A percentile compares a stretch with the other conserved stretches of the same genome.
phyloP scores from a whole-genome alignment of 2,329 filamentous ascomycete genomes.

The Raffaelea arxii region DNA sequence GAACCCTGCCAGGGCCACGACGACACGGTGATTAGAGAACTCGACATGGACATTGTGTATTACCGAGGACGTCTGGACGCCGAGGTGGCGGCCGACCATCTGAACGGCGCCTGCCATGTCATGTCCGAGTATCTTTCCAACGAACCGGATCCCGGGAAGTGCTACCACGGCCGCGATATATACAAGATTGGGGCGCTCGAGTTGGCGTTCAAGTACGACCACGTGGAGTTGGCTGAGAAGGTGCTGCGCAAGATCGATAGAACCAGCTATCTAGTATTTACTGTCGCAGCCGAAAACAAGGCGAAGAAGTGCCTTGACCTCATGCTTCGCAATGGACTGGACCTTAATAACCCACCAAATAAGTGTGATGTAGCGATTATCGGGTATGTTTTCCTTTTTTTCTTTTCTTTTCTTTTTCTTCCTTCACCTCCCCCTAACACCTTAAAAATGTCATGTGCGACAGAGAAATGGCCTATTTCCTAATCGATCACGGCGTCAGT shows the following conservation, averaged over 20 bases:
- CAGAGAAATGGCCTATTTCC: neutral
- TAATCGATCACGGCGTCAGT: neutral
- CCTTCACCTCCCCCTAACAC: no score
- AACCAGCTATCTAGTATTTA: neutral
- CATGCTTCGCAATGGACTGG: neutral
- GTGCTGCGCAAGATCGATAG: neutral
- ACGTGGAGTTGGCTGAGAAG: neutral
- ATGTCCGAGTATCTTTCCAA: neutral
- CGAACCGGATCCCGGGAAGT: neutral
- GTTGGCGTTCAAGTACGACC: neutral
- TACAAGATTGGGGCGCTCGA: neutral
- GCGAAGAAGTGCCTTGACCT: neutral
- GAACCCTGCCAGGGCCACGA: no score
- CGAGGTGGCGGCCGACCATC: neutral
- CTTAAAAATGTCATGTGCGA: neutral
- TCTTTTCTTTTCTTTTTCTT: no score
- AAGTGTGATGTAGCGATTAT: no score
- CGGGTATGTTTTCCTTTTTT: no score
- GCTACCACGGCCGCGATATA: no score
- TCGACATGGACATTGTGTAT: no score
- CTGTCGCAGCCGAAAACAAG: neutral
- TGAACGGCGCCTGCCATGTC: neutral
- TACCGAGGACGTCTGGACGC: no score
- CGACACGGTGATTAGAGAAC: no score
- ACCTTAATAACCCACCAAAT: slow-evolving; percentile 1